Conservation (phyloP, 2,329 filamentous ascomycete species). For the Colletotrichum sp. region DNA sequence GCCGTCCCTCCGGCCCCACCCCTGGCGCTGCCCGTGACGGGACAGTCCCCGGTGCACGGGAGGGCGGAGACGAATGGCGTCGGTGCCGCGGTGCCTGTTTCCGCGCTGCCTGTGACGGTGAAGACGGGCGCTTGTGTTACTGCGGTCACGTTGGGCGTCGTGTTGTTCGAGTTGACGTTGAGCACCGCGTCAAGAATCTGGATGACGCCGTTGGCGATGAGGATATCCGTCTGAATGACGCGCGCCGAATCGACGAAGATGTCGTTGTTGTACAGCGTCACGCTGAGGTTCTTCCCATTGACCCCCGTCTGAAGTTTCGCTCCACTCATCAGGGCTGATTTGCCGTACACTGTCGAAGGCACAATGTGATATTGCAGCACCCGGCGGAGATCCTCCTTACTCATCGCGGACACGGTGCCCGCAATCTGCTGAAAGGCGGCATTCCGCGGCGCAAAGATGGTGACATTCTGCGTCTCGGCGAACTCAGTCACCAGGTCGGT, state of each 20-base stretch:
- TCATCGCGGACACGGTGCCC: not conserved
- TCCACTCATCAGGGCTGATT: not conserved
- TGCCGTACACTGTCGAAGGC: not conserved
- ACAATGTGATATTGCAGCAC: slow-evolving; percentile 22
- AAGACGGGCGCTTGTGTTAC: slow-evolving; percentile 38
- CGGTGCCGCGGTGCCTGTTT: slow-evolving; percentile 33
- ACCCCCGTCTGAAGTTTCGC: slow-evolving; percentile 4
- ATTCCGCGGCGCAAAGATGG: slow-evolving; percentile 20
- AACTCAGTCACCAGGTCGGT: slow-evolving; percentile 17
- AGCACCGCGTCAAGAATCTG: slow-evolving; percentile 62
- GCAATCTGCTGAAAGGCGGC: slow-evolving; percentile 18
- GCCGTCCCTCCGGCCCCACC: not conserved
- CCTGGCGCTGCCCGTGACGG: slow-evolving; percentile 27
- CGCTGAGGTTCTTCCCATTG: not conserved
- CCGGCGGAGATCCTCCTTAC: slow-evolving; percentile 1
- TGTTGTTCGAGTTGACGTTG: slow-evolving; percentile 30
- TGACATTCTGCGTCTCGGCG: slow-evolving; percentile 12
- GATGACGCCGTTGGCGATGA: slow-evolving; percentile 63
- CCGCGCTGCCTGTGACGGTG: not conserved
- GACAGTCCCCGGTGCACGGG: slow-evolving; percentile 43
- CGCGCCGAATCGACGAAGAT: slow-evolving; percentile 58
- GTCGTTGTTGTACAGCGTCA: slow-evolving; percentile 35
- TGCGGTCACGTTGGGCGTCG: slow-evolving; percentile 35
- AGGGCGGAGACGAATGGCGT: slow-evolving; percentile 45
- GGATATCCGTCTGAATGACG: slow-evolving; percentile 54